Percentiles rank a stretch among this genome's conserved stretches.
These are phyloP conservation scores for Psilocybe mexicana DNA, from an alignment of 1,284 basidiomycete species.

Conservation along the genomic window DNA sequence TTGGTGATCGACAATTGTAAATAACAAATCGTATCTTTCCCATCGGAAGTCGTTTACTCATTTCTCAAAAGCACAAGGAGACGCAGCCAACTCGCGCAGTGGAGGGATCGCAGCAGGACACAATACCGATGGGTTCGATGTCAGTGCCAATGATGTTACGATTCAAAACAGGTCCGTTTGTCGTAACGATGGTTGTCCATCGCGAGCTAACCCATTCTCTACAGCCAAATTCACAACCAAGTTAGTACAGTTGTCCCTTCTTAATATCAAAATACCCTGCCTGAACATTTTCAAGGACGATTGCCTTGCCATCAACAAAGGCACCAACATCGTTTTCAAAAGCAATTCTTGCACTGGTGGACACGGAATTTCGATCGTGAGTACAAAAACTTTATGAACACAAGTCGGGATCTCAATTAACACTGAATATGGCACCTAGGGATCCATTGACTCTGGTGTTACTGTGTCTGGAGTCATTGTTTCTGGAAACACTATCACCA, in stretches of 20 bases:
- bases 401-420: too few relatives aligned
- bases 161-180: constrained; percentile 41
- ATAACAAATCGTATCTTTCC: neutral
- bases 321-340: constrained; percentile 54
- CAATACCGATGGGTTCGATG: constrained; percentile 62
- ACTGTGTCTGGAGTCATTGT: constrained; percentile 50
- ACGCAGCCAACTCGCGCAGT: constrained; percentile 45
- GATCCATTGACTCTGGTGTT: constrained; percentile 49
- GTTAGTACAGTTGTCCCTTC: constrained; percentile 12
- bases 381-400: too few relatives aligned
- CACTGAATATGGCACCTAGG: constrained; percentile 30
- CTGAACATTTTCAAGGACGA: constrained; percentile 48
- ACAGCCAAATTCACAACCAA: constrained; percentile 31
- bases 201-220: neutral
- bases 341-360: constrained; percentile 56
- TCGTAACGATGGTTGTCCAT: neutral
- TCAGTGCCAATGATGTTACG: constrained; percentile 42
- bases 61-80: constrained; percentile 36
- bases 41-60: neutral
- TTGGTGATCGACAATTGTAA: constrained; percentile 44
- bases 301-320: constrained; percentile 62
- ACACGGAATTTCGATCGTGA: constrained; percentile 61
- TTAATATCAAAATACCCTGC: neutral
- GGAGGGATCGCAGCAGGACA: constrained; percentile 40
- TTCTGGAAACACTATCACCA: constrained; percentile 47